Base-by-base conservation (phyloP, 805 yeast genomes). In the Wickerhamiella spandovensis region DNA sequence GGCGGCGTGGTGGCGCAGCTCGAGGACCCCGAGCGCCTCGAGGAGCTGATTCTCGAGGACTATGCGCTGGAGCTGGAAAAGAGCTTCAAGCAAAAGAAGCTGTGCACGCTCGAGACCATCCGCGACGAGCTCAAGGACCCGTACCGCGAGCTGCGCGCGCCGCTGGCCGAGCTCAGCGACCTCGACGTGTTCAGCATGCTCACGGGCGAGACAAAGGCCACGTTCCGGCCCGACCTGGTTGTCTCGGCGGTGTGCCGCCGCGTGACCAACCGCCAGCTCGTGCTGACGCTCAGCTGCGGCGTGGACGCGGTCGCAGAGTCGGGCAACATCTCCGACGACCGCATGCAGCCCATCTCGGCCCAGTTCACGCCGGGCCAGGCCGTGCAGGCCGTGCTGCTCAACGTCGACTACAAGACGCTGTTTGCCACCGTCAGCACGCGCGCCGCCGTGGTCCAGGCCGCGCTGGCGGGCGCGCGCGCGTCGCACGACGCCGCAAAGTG, bases 21-120 rank as follows among this genome's bases (percentile, higher is more conserved):
- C 52, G 77, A 73, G 53, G 86, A 81, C 56, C 84, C 85, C 45
- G 82, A 79, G 37, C 79, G 85, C 66, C 77, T 90, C 53, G 89
- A 89, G 61, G 95, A 88, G 52, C 77, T 90, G 57, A 83, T 89
- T 60, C 71, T 90, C 61, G 95, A 86, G 58, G 95, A 89, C 42
- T 90, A 89, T 64, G 96, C 97, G 9, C 84, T 82, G 58, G 95
- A 90, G 67, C 73, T 92, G 58, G 95, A 76, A 56, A 78, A 71
- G 60, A 79, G 61, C 48, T 69, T 68, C 58, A 62, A 66, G 47
- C 84, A 79, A 60, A 81, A 82, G 48, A 82, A 81, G 67, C 79
- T 77, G 64, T 81, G 86, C 42, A 86, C 95, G 1, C 72, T 87
- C 53, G 89, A 84, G 58, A 79, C 82, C 76, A 87, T 86, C 61